phyloP scores from a whole-genome alignment of 495 filamentous ascomycete species.

The Aspergillus leporis region DNA sequence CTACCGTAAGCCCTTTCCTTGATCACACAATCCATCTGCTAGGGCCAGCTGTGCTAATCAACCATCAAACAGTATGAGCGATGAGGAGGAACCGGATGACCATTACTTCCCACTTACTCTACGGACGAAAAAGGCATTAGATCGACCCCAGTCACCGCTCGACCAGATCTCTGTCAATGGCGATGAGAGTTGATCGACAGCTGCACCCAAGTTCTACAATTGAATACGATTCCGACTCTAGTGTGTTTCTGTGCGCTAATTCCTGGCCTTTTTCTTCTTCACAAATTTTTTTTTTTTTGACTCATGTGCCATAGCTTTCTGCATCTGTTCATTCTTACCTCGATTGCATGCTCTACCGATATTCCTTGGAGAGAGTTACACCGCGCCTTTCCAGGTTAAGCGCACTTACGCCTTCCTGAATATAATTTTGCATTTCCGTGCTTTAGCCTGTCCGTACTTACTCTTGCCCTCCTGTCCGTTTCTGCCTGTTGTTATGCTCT shows the following conservation, averaged over 20 bases:
- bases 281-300: too few species aligned
- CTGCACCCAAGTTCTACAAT: not conserved
- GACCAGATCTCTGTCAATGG: constrained; percentile 45
- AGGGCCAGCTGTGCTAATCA: constrained; percentile 8
- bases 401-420: not conserved
- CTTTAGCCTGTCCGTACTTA: not conserved
- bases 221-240: not conserved
- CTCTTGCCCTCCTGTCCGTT: not conserved
- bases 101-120: constrained; percentile 91
- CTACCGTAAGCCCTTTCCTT: constrained; percentile 72
- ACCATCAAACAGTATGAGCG: constrained; percentile 50
- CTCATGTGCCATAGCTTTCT: not conserved
- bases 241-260: not conserved
- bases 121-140: constrained; percentile 41
- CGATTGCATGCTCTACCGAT: not conserved
- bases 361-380: not conserved
- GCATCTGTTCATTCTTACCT: not conserved
- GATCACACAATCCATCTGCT: not conserved
- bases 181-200: constrained; percentile 9
- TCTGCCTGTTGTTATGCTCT: not conserved
- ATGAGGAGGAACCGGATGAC: constrained; percentile 94
- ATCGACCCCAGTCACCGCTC: constrained; percentile 42
- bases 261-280: not conserved
- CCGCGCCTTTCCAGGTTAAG: not conserved
- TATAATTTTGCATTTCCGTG: not conserved